Conservation (phyloP, 164 flowering plant species). For the Aristolochia contorta region DNA sequence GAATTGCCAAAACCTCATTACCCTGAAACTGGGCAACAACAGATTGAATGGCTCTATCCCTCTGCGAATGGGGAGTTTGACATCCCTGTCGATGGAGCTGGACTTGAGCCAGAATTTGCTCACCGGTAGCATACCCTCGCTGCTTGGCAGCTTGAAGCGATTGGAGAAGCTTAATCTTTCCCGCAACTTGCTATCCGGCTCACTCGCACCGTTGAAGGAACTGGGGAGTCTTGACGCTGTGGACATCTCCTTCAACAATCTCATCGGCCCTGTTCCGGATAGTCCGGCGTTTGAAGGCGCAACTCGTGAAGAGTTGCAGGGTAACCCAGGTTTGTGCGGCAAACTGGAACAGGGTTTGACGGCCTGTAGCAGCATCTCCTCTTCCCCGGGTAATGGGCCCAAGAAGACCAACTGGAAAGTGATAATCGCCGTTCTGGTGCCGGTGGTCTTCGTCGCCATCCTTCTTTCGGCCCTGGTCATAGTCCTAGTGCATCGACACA, state of each 20-base stretch:
- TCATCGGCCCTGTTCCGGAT: conserved; percentile 22
- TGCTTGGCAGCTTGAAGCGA: conserved; percentile 11
- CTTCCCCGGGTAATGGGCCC: not conserved
- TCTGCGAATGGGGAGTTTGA: conserved; percentile 15
- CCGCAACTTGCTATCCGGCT: conserved; percentile 17
- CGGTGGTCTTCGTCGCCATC: not conserved
- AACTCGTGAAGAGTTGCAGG: conserved; percentile 9
- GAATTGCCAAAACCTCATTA: conserved; percentile 8
- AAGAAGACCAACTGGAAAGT: conserved; percentile 5
- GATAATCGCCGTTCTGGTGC: conserved; percentile 5
- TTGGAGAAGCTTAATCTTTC: conserved; percentile 19
- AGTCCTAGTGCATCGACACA: not conserved
- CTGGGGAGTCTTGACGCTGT: conserved; percentile 13
- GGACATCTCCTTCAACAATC: conserved; percentile 20
- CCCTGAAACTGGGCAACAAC: conserved; percentile 15
- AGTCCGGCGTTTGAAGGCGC: conserved; percentile 6
- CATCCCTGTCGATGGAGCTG: conserved; percentile 5
- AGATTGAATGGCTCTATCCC: conserved; percentile 19
- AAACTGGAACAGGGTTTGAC: conserved; percentile 8
- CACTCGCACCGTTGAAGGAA: conserved; percentile 8
- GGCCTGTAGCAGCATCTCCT: conserved; percentile 1
- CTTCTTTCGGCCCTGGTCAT: not conserved
- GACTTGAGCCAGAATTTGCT: conserved; percentile 21
- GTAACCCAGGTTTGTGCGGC: conserved; percentile 21
- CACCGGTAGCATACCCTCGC: conserved; percentile 15